Conservation (phyloP, 805 yeast species). For the Diddensiella santjacobensis region DNA sequence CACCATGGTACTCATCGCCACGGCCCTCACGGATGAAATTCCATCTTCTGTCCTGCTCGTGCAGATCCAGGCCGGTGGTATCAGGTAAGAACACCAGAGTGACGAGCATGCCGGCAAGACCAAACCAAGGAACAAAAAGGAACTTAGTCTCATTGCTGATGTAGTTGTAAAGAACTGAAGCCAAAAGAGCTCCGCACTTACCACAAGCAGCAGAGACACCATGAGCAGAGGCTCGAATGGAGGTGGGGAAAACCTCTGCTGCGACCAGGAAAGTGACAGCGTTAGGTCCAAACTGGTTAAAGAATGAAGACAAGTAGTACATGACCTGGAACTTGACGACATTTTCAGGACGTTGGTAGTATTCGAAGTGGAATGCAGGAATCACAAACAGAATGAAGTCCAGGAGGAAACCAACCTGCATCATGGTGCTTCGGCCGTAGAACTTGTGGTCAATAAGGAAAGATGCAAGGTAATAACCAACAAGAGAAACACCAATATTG, state of each 20-base stretch:
- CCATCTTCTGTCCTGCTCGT: slow-evolving; percentile 39
- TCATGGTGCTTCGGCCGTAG: slow-evolving; percentile 57
- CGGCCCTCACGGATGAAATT: slow-evolving; percentile 34
- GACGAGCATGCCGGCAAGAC: slow-evolving; percentile 35
- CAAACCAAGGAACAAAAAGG: slow-evolving; percentile 39
- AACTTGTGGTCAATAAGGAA: slow-evolving; percentile 46
- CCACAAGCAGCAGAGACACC: slow-evolving; percentile 64
- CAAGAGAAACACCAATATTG: slow-evolving; percentile 53
- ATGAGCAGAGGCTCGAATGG: slow-evolving; percentile 63
- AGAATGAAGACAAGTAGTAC: slow-evolving; percentile 58
- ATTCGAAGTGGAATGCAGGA: slow-evolving; percentile 57
- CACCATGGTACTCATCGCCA: slow-evolving; percentile 37
- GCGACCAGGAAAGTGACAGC: slow-evolving; percentile 60
- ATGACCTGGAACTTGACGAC: slow-evolving; percentile 44
- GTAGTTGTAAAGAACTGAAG: slow-evolving; percentile 40
- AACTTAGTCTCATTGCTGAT: slow-evolving; percentile 33
- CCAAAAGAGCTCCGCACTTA: slow-evolving; percentile 61
- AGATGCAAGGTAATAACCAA: slow-evolving; percentile 59
- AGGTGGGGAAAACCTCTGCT: slow-evolving; percentile 63
- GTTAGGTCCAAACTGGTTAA: slow-evolving; percentile 67
- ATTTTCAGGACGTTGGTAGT: slow-evolving; percentile 34
- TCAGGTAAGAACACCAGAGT: slow-evolving; percentile 36
- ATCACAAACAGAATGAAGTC: slow-evolving; percentile 52
- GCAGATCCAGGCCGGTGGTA: slow-evolving; percentile 36
- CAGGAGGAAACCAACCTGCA: slow-evolving; percentile 53